phyloP scores from a whole-genome alignment of 768 basidiomycete species.

The Thelephora aurantiotincta region DNA sequence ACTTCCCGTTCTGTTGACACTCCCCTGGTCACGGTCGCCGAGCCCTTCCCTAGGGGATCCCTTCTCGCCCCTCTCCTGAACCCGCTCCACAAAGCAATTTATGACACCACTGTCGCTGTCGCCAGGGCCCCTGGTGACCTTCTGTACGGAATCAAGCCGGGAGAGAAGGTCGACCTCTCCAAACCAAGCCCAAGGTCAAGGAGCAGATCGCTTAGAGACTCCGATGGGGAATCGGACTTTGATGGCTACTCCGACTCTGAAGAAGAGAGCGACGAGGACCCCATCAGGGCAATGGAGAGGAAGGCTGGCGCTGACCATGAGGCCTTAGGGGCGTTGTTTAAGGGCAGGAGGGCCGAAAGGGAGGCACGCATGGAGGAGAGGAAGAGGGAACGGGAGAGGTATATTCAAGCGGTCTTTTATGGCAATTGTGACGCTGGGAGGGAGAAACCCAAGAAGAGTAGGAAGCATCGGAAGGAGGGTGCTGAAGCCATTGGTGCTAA shows the following conservation, averaged over 20 bases:
- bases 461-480: background rate
- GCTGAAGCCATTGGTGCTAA: background rate
- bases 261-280: too few species aligned
- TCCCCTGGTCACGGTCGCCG: background rate
- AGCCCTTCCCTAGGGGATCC: background rate
- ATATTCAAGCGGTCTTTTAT: background rate
- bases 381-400: conserved; percentile 3
- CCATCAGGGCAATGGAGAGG: too few species aligned
- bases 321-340: too few species aligned
- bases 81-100: background rate
- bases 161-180: too few species aligned
- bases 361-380: background rate
- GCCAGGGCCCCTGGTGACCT: conserved; percentile 2
- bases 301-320: too few species aligned
- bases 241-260: too few species aligned
- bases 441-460: background rate
- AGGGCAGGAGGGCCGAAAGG: background rate
- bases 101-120: conserved; percentile 7
- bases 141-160: background rate
- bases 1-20: too few species aligned
- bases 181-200: too few species aligned
- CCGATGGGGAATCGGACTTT: too few species aligned
- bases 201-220: too few species aligned
- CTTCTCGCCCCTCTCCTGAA: background rate
- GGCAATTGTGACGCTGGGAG: background rate